Percentiles rank a stretch among this genome's conserved stretches.
Conservation (phyloP, 2,329 filamentous ascomycete species). For the Rhinocladiella mackenziei region DNA sequence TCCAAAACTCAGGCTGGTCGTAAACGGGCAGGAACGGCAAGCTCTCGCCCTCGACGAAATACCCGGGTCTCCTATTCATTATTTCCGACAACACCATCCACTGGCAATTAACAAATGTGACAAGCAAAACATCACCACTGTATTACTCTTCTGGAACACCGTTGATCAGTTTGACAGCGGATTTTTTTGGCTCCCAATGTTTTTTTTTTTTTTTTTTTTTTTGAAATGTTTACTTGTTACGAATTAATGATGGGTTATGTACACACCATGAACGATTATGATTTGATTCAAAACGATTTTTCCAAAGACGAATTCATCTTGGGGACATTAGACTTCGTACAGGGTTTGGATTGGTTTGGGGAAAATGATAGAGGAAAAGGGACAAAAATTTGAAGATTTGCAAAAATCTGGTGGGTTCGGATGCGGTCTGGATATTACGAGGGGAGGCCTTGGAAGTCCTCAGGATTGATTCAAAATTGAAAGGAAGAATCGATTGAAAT, state of each 20-base stretch:
- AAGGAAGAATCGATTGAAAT: too few species aligned
- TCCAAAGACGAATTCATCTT: conserved; percentile 9
- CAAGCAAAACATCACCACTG: background rate
- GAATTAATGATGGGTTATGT: conserved; percentile 20
- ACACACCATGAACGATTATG: conserved; percentile 20
- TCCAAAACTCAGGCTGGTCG: conserved; percentile 11
- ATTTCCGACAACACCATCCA: conserved; percentile 33
- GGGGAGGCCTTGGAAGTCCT: too few species aligned
- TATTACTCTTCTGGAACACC: conserved; percentile 1
- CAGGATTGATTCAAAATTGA: too few species aligned
- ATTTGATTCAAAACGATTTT: conserved; percentile 17
- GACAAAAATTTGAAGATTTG: too few species aligned
- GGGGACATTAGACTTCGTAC: background rate
- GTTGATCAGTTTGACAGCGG: background rate
- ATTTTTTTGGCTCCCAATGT: background rate
- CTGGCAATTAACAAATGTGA: conserved; percentile 7
- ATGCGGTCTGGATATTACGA: too few species aligned
- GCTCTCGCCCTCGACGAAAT: conserved; percentile 21
- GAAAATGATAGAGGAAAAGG: too few species aligned
- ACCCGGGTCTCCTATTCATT: conserved; percentile 44
- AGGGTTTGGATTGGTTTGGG: background rate
- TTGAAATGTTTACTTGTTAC: conserved; percentile 10
- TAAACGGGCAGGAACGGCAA: conserved; percentile 24
- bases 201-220: background rate
- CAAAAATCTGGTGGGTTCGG: too few species aligned